Conservation (phyloP, 306 rosid genomes). For the Prunus mira region DNA sequence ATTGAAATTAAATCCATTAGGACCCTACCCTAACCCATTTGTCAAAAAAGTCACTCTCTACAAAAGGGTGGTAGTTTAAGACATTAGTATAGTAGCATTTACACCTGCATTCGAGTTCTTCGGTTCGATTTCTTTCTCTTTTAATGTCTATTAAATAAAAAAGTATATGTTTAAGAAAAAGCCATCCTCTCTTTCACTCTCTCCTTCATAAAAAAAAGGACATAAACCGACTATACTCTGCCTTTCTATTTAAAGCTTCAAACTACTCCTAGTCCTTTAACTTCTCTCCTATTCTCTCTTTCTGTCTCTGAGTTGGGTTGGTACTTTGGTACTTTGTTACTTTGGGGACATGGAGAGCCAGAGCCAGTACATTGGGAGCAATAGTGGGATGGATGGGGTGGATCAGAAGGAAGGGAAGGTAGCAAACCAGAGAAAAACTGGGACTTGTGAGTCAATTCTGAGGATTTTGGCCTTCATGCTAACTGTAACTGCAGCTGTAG, state of each 20-base stretch:
- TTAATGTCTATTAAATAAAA: too few species aligned
- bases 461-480: slow-evolving; percentile 54
- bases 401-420: slow-evolving; percentile 13
- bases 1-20: too few species aligned
- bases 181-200: too few species aligned
- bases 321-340: neutral
- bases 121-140: too few species aligned
- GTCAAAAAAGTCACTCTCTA: too few species aligned
- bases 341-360: slow-evolving; percentile 29
- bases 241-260: slow-evolving; percentile 2
- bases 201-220: neutral
- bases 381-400: slow-evolving; percentile 23
- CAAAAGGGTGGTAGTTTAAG: too few species aligned
- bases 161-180: too few species aligned
- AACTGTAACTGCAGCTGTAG: slow-evolving; percentile 49
- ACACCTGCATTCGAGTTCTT: too few species aligned
- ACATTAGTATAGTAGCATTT: too few species aligned
- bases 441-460: slow-evolving; percentile 30
- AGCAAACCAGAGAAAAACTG: slow-evolving; percentile 5
- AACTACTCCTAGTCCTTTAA: neutral
- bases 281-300: slow-evolving; percentile 2
- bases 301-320: neutral
- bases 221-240: neutral
- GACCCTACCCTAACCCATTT: too few species aligned
- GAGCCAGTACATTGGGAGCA: slow-evolving; percentile 1